These are phyloP conservation scores for Lophiostoma macrostomum DNA, from an alignment of 495 filamentous ascomycete species.

Conservation along the genomic window DNA sequence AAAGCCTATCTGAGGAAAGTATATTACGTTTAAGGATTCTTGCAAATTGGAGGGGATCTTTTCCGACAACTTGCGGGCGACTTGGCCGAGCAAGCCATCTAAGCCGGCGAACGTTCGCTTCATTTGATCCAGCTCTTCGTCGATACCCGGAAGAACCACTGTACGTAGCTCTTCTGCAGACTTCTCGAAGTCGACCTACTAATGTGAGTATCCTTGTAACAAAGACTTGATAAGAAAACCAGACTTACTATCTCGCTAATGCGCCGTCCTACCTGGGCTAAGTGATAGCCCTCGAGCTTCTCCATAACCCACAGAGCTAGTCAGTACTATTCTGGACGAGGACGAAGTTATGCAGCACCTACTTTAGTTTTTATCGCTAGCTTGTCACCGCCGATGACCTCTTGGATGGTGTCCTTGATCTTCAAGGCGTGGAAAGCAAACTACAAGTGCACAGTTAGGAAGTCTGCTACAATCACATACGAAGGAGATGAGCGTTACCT, in stretches of 20 bases:
- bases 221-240: background rate
- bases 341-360: no score
- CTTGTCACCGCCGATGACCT: slow-evolving; percentile 55
- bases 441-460: slow-evolving; percentile 32
- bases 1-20: slow-evolving; percentile 90
- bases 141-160: slow-evolving; percentile 68
- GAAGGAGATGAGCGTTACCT: no score
- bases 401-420: slow-evolving; percentile 62
- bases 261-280: slow-evolving; percentile 63
- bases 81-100: slow-evolving; percentile 61
- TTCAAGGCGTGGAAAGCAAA: slow-evolving; percentile 67
- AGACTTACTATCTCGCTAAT: slow-evolving; percentile 61
- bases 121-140: slow-evolving; percentile 72
- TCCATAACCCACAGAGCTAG: slow-evolving; percentile 37
- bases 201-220: background rate
- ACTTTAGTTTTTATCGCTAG: slow-evolving; percentile 61
- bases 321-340: no score
- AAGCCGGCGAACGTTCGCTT: slow-evolving; percentile 76
- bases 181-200: slow-evolving; percentile 73
- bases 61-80: slow-evolving; percentile 39
- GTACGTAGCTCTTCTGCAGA: slow-evolving; percentile 72
- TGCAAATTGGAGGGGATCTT: slow-evolving; percentile 61
- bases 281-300: slow-evolving; percentile 43
- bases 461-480: background rate
- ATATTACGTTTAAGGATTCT: slow-evolving; percentile 71